A percentile compares a stretch with the other conserved stretches of the same genome.
These are phyloP conservation scores for Rhodotorula babjevae DNA, from an alignment of 768 basidiomycete species.

Conservation along the genomic window DNA sequence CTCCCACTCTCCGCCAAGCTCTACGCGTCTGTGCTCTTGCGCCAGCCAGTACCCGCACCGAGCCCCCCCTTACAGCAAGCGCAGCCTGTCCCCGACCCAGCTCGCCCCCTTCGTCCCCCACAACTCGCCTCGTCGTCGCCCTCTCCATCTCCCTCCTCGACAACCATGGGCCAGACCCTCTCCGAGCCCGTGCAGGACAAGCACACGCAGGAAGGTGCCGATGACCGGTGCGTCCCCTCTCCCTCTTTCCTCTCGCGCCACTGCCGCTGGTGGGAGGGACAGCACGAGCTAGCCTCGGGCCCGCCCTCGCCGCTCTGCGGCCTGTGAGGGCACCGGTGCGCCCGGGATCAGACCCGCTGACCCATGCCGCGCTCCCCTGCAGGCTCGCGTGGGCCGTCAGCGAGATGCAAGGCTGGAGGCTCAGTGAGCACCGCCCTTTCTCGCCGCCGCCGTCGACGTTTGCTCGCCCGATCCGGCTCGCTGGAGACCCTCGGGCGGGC, in stretches of 20 bases:
- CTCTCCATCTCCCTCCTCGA: neutral
- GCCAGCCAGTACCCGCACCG: no score
- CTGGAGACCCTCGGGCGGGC: no score
- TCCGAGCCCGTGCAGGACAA: constrained; percentile 80
- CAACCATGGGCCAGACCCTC: constrained; percentile 71
- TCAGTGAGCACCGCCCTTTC: constrained; percentile 63
- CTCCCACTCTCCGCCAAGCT: no score
- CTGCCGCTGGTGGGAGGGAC: neutral
- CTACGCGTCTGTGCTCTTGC: no score
- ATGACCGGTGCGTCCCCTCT: constrained; percentile 56
- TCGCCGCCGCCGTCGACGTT: no score
- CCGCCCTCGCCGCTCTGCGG: neutral
- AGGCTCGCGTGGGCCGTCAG: constrained; percentile 64
- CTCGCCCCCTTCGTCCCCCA: no score
- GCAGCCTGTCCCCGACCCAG: no score
- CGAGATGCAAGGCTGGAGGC: constrained; percentile 99
- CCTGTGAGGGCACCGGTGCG: no score
- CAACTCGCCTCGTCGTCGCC: neutral
- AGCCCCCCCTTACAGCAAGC: no score
- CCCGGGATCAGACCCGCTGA: neutral
- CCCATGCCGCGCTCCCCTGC: neutral
- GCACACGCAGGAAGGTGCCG: constrained; percentile 65
- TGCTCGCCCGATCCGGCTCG: neutral
- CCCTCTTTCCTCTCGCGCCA: neutral
- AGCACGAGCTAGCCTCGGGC: neutral